phyloP scores from a whole-genome alignment of 2,329 filamentous ascomycete species.

The Paecilomyces sp. region DNA sequence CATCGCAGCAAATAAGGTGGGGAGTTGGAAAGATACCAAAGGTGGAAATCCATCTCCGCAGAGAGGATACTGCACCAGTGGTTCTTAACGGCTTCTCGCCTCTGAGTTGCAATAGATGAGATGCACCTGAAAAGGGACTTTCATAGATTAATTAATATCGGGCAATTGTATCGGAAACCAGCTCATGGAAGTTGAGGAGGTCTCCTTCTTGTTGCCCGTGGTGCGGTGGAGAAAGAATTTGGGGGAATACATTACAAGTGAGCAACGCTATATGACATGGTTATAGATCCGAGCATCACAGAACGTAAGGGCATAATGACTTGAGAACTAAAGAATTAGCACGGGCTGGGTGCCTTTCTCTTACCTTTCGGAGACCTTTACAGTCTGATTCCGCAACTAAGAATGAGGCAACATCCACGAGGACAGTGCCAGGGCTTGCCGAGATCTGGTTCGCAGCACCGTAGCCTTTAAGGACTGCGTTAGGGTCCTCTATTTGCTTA shows the following conservation, averaged over 20 bases:
- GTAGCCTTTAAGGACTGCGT: conserved; percentile 60
- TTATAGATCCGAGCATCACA: neutral
- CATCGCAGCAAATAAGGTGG: conserved; percentile 1
- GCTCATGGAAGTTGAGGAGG: conserved; percentile 39
- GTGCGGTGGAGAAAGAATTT: neutral
- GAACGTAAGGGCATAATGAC: conserved; percentile 1
- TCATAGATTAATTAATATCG: conserved; percentile 35
- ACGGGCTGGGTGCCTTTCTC: conserved; percentile 14
- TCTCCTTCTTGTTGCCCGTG: conserved; percentile 51
- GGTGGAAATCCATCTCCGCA: conserved; percentile 28
- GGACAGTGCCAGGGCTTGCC: conserved; percentile 59
- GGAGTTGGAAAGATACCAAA: conserved; percentile 1
- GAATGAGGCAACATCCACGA: conserved; percentile 76
- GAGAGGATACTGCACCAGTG: conserved; percentile 25
- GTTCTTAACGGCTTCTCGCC: neutral
- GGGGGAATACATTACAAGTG: neutral
- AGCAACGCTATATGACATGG: neutral
- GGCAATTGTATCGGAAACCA: conserved; percentile 54
- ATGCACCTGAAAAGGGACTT: neutral
- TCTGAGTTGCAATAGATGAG: neutral
- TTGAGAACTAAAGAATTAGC: neutral
- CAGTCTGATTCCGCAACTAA: conserved; percentile 65
- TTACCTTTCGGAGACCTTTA: conserved; percentile 29
- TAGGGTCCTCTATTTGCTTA: conserved; percentile 22
- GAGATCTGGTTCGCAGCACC: conserved; percentile 70